Evolutionary conservation across 805 yeast species (phyloP).

Genomic region (Wickerhamomyces hampshirensis): DNA sequence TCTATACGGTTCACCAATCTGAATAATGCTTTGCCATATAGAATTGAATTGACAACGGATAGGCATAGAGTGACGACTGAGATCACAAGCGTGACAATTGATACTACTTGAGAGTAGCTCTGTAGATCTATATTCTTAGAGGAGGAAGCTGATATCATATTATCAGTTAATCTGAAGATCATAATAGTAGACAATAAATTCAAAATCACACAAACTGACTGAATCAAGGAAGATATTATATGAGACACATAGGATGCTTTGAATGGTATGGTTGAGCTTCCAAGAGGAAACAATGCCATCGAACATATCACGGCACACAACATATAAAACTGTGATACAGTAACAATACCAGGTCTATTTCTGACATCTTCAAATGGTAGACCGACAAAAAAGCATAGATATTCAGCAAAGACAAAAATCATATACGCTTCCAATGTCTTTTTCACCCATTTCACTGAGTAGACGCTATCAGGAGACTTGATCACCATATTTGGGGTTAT

Average conservation of each 20-base stretch:
- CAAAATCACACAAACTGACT: constrained; percentile 1
- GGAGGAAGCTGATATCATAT: too few relatives aligned
- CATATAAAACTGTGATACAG: constrained; percentile 7
- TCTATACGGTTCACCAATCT: constrained; percentile 13
- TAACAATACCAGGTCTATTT: constrained; percentile 16
- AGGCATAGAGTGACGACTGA: background rate
- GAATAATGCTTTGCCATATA: constrained; percentile 8
- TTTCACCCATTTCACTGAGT: constrained; percentile 3
- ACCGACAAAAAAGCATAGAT: constrained; percentile 9
- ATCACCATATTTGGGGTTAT: too few relatives aligned
- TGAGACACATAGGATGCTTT: constrained; percentile 3
- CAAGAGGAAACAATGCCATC: constrained; percentile 8
- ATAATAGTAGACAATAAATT: background rate
- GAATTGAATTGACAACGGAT: constrained; percentile 1
- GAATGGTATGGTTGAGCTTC: constrained; percentile 6
- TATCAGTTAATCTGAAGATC: background rate
- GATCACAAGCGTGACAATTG: constrained; percentile 1
- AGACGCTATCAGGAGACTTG: constrained; percentile 4
- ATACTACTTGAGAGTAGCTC: too few relatives aligned
- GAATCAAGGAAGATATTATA: constrained; percentile 3
- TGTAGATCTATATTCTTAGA: too few relatives aligned
- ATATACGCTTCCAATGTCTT: constrained; percentile 1
- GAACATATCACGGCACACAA: constrained; percentile 9
- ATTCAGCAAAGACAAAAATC: constrained; percentile 8
- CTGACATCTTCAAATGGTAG: constrained; percentile 17